Evolutionary conservation across 495 filamentous ascomycete genomes (phyloP), one percentile per base, ranked within the genome.

Genomic region (Jackrogersella multiformis): DNA sequence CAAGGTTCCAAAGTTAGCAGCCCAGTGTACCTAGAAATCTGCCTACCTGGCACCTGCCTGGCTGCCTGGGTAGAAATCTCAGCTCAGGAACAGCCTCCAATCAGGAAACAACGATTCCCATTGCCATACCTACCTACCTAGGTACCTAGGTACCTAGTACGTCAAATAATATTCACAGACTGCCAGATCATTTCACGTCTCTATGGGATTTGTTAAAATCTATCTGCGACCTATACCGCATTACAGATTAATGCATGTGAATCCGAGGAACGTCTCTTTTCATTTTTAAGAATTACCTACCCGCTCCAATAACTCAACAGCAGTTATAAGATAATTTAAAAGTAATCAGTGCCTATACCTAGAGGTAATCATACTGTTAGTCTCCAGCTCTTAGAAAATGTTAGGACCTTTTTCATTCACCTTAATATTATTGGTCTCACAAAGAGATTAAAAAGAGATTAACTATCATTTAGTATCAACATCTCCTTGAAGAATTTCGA

Each of bases 21-120:
- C n/a, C n/a, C n/a, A n/a, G n/a, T n/a, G n/a, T n/a, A n/a, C 38
- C 13, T 32, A 57, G n/a, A 46, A 46, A 6, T n/a, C n/a, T n/a
- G n/a, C n/a, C n/a, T n/a, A n/a, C n/a, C n/a, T n/a, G n/a, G n/a
- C n/a, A n/a, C n/a, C n/a, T n/a, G n/a, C n/a, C n/a, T n/a, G n/a
- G n/a, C n/a, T n/a, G n/a, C n/a, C n/a, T n/a, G n/a, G n/a, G n/a
- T n/a, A n/a, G n/a, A 57, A 59, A 32, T 38, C 34, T 60, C 63
- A 66, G 48, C 63, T 60, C 49, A 60, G 48, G 49, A 35, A 60
- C 45, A 9, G n/a, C 63, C 42, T 45, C 63, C 63, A 66, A 60
- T 66, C 62, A 66, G 39, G 38, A 13, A 5, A 12, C 5, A 34
- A 2, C 16, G 0, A n/a, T 39, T 28, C 16, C n/a, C n/a, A n/a